Base-by-base conservation (phyloP, 2,329 filamentous ascomycete genomes). In the Parasarocladium wereldwijsianum region DNA sequence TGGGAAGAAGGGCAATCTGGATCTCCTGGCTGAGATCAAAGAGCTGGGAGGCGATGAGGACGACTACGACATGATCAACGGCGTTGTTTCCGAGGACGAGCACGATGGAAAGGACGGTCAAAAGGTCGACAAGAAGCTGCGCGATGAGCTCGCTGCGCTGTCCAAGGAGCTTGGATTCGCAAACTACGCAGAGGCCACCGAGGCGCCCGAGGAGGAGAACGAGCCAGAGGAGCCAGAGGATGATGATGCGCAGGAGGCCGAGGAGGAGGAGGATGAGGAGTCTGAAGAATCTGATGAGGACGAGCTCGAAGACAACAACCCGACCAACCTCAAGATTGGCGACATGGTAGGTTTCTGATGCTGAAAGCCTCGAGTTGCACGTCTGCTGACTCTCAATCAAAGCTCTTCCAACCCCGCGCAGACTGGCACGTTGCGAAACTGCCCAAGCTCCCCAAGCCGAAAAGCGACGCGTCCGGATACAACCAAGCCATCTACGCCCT, bases 1-100 rank as follows among this genome's bases (percentile, higher is more conserved):
- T n/a, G 31, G 32, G 11, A 40, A 45, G 8, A 40, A 49, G n/a
- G 52, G 55, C 18, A 16, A 30, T 21, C 23, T 30, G 28, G 28
- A 30, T 13, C 53, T 79, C 4, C 52, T 79, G 6, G 63, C 70
- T 33, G 75, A 79, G 43, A 79, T 79, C 36, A 58, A 63, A 38
- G 70, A 69, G 10, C 55, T 80, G 2, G 75, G 73, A 4, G 75
- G 75, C 10, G 70, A 76, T 31, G 69, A 78, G 47, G 60, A 70
- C 24, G 75, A 79, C 38, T 47, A 76, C 24, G 65, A 70, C 20
- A 60, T 79, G 19, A 63, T 79, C 31, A 65, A 61, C 24, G 68
- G 65, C 34, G 52, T 58, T 9, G 52, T 57, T 19, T 61, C 57
- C 4, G 55, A 57, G 12, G 53, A 58, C 33, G 52, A 55, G 29